Percentiles rank a stretch among this genome's conserved stretches.
Evolutionary conservation across 2,329 filamentous ascomycete genomes (phyloP).

Genomic region (Trichoderma sp.): DNA sequence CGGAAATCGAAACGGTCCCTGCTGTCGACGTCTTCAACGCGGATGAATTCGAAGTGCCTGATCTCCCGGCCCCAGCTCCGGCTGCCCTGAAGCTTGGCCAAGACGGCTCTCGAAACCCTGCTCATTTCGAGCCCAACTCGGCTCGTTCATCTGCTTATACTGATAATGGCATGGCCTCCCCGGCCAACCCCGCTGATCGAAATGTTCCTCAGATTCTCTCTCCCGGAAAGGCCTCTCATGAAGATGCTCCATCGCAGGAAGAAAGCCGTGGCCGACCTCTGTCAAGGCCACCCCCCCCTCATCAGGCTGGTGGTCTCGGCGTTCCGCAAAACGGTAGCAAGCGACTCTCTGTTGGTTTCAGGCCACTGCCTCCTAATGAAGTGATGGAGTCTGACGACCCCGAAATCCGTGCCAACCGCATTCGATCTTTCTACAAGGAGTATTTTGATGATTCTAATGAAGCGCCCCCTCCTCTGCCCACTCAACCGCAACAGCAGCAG

Average conservation of each 20-base stretch:
- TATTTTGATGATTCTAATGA: constrained; percentile 86
- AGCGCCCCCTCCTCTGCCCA: constrained; percentile 40
- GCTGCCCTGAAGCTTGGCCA: constrained; percentile 30
- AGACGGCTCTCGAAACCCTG: constrained; percentile 25
- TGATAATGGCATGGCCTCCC: constrained; percentile 18
- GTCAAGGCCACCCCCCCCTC: constrained; percentile 25
- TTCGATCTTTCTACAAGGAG: constrained; percentile 98
- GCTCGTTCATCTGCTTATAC: constrained; percentile 18
- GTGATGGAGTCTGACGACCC: constrained; percentile 79
- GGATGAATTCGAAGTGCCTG: constrained; percentile 27
- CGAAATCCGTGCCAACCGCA: constrained; percentile 90
- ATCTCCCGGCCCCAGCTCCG: constrained; percentile 31
- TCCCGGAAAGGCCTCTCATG: constrained; percentile 24
- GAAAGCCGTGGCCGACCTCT: constrained; percentile 37
- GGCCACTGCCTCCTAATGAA: constrained; percentile 84
- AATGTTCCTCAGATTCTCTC: constrained; percentile 34
- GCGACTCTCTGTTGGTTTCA: constrained; percentile 67
- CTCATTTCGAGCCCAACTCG: constrained; percentile 21
- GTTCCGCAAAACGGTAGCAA: constrained; percentile 55
- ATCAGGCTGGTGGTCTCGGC: constrained; percentile 41
- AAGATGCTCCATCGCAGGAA: constrained; percentile 35
- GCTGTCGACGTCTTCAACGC: constrained; percentile 27
- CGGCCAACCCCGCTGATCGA: constrained; percentile 29
- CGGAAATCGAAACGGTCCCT: constrained; percentile 38
- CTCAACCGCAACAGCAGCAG: constrained; percentile 30